Base-by-base conservation (phyloP, 2,329 filamentous ascomycete species). In the Venturia asperata region DNA sequence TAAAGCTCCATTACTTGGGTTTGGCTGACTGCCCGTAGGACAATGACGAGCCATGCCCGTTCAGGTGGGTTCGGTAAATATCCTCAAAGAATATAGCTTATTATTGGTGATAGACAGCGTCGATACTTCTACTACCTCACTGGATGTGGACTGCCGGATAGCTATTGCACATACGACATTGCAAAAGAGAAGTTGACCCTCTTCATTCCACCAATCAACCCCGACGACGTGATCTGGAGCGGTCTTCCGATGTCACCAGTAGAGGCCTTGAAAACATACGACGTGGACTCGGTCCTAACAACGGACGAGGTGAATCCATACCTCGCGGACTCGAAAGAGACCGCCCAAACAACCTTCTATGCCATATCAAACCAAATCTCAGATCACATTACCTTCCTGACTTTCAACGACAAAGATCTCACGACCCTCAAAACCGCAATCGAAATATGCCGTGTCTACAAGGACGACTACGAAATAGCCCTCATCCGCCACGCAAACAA, bases 81-180 rank as follows among this genome's bases (percentile, higher is more conserved):
- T 56, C 37, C 39, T 19, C 24, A 56, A 17, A 43, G 11, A n/a
- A 43, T n/a, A 9, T 13, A n/a, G 52, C 52, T 58, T 19, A 58
- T 21, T 5, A 37, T 21, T 11, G 15, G 24, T 37, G 7, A 45
- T 67, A 92, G 91, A 69, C 92, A 97, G 78, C 90, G 92, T 68
- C 88, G 94, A 65, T 90, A 87, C 76, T 99, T 99, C 80, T 97
- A 90, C 84, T 99, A 99, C 77, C 82, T 97, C 56, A 93, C 91
- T 30, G 94, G 94, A 70, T 95, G 87, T 73, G 83, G 87, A 68
- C 82, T 95, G 39, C 84, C 92, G 66, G 92, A 97, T 76, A 88
- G 88, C 71, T 87, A 87, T 74, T 84, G 91, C 67, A 83, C 88
- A 65, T 96, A 97, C 80, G 88, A 96, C 69, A 87, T 96, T 66